Base-by-base conservation (phyloP, 2,329 filamentous ascomycete species). In the Cladosporium phlei region DNA sequence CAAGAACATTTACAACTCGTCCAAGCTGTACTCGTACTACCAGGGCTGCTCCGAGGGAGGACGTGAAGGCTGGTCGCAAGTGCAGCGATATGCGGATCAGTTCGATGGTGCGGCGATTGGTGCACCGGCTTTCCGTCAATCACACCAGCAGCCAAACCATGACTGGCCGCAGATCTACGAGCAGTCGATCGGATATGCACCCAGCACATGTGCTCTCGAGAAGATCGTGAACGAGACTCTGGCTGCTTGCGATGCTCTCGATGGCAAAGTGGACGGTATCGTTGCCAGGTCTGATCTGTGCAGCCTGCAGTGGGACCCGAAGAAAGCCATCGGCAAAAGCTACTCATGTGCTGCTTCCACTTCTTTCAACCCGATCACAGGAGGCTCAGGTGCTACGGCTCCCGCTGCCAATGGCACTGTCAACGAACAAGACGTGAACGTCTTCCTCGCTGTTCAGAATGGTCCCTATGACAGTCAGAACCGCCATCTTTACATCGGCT, bases 181-280 rank as follows among this genome's bases (percentile, higher is more conserved):
- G 55, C 51, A 64, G 42, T 64, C 60, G 1, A 49, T 65, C 11
- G 61, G 59, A 40, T 74, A 74, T 55, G 69, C 61, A 46, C 72
- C 66, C 10, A 65, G 62, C 14, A 65, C 66, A 10, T 74, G 71
- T 53, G 73, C 75, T 39, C 55, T 79, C 11, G 63, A 67, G 5
- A 72, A 70, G 55, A 78, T 79, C 35, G 67, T 75, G 16, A 79
- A 78, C 55, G 64, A 67, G 29, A 80, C 77, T 4, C 78, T 80
- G 37, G 63, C 65, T 1, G 70, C 70, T 27, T 82, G 78, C 40
- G 77, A 81, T 51, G 63, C 69, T 6, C 64, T 81, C 5, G 78
- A 81, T 46, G 77, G 78, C 5, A 67, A 67, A 34, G 69, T 66
- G 1, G 77, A 81, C 46, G 76, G 77, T 10, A 74, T 80, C 4